phyloP scores from a whole-genome alignment of 2,329 filamentous ascomycete species.

The Alternaria ethzedia region DNA sequence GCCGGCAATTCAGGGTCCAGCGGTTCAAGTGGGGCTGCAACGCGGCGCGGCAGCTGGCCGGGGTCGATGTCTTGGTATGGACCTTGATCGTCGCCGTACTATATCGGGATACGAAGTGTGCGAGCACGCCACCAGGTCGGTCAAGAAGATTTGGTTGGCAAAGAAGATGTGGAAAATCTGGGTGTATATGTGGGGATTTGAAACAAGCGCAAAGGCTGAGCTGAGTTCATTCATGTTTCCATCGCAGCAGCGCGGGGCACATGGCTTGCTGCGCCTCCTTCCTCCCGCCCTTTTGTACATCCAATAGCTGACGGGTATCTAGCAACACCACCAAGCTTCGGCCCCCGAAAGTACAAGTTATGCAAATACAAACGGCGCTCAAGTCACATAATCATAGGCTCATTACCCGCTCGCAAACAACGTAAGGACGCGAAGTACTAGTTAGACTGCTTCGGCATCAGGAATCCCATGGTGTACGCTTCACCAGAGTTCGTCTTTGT shows the following conservation, averaged over 20 bases:
- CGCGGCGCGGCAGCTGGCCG: not conserved
- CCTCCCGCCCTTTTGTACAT: constrained; percentile 5
- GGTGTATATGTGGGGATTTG: not conserved
- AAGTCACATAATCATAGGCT: not conserved
- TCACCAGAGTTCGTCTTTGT: constrained; percentile 30
- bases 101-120: not conserved
- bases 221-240: constrained; percentile 6
- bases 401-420: not conserved
- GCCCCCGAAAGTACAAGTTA: not conserved
- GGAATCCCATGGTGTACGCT: constrained; percentile 38
- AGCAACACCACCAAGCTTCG: not conserved
- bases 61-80: not conserved
- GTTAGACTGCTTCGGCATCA: constrained; percentile 31
- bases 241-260: constrained; percentile 14
- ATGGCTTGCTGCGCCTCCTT: constrained; percentile 20
- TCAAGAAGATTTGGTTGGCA: too few relatives aligned
- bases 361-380: not conserved
- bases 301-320: constrained; percentile 4
- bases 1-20: constrained; percentile 15
- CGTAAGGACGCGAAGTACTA: not conserved
- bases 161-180: too few relatives aligned
- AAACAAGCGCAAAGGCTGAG: constrained; percentile 5
- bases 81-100: constrained; percentile 6
- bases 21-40: constrained; percentile 16
- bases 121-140: too few relatives aligned